Base-by-base conservation (phyloP, 148 eudicot genomes). In the Bassia scoparia region DNA sequence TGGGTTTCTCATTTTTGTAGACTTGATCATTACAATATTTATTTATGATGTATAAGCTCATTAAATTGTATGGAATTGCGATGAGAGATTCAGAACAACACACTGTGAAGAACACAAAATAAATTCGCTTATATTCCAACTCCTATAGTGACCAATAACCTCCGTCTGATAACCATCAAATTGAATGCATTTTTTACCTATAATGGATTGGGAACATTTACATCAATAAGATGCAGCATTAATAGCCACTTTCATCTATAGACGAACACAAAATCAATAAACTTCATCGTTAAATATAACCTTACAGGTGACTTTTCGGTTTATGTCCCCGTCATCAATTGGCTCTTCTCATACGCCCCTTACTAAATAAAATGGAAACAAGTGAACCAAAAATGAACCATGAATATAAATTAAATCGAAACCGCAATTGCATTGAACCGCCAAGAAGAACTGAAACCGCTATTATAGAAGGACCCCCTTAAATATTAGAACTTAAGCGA, bases 261-360 rank as follows among this genome's bases (percentile, higher is more conserved):
- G 56, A 69, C n/a, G 2, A 50, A 60, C 7, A 5, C 11, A 23
- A n/a, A 23, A 15, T 24, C 37, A 5, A 37, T 37, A 65, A 52
- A 37, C 24, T 52, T 50, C 38, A 62, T 33, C 10, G 46, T 49
- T 10, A 35, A 77, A 52, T 34, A 9, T 50, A 20, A 63, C 78
- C 82, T 80, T 76, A 84, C 24, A n/a, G 84, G 29, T 11, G 82
- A 72, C 73, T 60, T 56, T 33, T 84, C 87, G 9, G 55, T 43
- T 33, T 60, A 50, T 78, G 72, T 81, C 76, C 44, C 81, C 21
- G 76, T 64, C 69, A 83, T 81, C 54, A 74, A 72, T 72, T 72
- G 71, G 52, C 76, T 69, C 61, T 71, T 43, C 38, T 84, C 75
- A 65, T 55, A 63, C n/a, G 31, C 78, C n/a, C n/a, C n/a, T 60